phyloP scores from a whole-genome alignment of 2,329 filamentous ascomycete genomes.

The Polychaeton citri region DNA sequence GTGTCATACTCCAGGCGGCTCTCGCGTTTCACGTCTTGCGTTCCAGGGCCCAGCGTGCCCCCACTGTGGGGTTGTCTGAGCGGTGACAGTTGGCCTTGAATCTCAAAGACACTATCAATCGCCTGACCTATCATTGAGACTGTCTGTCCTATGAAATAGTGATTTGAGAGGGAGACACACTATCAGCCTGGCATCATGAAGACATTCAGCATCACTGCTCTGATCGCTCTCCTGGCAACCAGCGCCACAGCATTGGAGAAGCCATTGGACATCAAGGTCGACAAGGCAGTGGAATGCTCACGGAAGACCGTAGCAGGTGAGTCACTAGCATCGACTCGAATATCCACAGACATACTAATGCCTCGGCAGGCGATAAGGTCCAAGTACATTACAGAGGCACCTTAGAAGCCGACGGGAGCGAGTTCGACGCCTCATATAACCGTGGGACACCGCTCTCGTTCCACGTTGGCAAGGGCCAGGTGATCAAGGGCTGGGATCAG shows the following conservation, averaged over 20 bases:
- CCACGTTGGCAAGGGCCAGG: conserved; percentile 65
- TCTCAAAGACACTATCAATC: too few species aligned
- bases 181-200: too few species aligned
- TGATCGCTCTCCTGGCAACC: conserved; percentile 3
- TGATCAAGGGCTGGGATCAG: conserved; percentile 95
- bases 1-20: too few species aligned
- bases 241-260: conserved; percentile 31
- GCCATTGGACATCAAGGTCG: conserved; percentile 63
- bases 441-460: conserved; percentile 67
- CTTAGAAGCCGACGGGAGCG: conserved; percentile 52
- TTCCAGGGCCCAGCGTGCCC: too few species aligned
- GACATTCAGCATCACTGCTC: conserved; percentile 18
- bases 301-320: conserved; percentile 48
- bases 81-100: too few species aligned
- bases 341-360: background rate
- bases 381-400: conserved; percentile 83
- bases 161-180: too few species aligned
- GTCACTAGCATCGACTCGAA: background rate
- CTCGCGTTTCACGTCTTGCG: too few species aligned
- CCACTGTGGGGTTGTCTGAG: too few species aligned
- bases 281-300: conserved; percentile 57
- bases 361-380: conserved; percentile 54
- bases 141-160: too few species aligned
- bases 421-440: conserved; percentile 50
- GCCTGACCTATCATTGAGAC: too few species aligned